Percentiles rank a stretch among this genome's conserved stretches.
Conservation (phyloP, 2,329 filamentous ascomycete genomes). For the Scedosporium apiospermum region DNA sequence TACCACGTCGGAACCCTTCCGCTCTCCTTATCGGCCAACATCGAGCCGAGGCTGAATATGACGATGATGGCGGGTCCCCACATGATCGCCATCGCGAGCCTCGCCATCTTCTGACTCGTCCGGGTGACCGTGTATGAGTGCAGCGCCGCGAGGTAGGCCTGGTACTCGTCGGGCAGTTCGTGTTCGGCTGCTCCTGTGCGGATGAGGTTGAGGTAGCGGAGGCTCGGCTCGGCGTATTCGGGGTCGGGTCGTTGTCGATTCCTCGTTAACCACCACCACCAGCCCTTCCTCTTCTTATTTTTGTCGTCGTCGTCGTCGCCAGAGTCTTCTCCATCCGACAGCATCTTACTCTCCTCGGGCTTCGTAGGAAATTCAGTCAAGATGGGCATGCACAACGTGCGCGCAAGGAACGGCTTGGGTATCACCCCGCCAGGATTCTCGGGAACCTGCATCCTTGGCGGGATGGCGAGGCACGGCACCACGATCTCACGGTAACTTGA, state of each 20-base stretch:
- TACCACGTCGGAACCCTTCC: slow-evolving; percentile 65
- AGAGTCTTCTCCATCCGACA: slow-evolving; percentile 6
- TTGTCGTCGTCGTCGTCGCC: not conserved
- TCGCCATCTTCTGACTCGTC: slow-evolving; percentile 55
- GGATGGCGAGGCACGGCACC: slow-evolving; percentile 66
- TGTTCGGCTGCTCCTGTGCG: slow-evolving; percentile 71
- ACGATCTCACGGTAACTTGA: slow-evolving; percentile 75
- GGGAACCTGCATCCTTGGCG: slow-evolving; percentile 50
- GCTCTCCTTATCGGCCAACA: slow-evolving; percentile 50
- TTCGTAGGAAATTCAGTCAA: slow-evolving; percentile 25
- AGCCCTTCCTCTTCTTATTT: slow-evolving; percentile 12
- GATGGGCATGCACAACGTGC: slow-evolving; percentile 69
- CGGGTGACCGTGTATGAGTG: slow-evolving; percentile 63
- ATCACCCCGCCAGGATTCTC: slow-evolving; percentile 46
- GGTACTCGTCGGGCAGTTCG: slow-evolving; percentile 69
- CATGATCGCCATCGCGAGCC: slow-evolving; percentile 53
- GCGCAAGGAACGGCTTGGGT: slow-evolving; percentile 64
- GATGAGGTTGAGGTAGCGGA: slow-evolving; percentile 75
- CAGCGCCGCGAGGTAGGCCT: slow-evolving; percentile 59
- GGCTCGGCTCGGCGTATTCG: slow-evolving; percentile 71
- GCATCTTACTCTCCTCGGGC: slow-evolving; percentile 17
- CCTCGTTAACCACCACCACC: slow-evolving; percentile 36
- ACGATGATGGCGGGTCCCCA: slow-evolving; percentile 40
- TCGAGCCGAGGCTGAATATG: slow-evolving; percentile 29
- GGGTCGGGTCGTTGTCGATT: slow-evolving; percentile 49